Percentiles rank a stretch among this genome's conserved stretches.
Conservation (phyloP, 495 filamentous ascomycete species). For the Articulospora tetracladia region DNA sequence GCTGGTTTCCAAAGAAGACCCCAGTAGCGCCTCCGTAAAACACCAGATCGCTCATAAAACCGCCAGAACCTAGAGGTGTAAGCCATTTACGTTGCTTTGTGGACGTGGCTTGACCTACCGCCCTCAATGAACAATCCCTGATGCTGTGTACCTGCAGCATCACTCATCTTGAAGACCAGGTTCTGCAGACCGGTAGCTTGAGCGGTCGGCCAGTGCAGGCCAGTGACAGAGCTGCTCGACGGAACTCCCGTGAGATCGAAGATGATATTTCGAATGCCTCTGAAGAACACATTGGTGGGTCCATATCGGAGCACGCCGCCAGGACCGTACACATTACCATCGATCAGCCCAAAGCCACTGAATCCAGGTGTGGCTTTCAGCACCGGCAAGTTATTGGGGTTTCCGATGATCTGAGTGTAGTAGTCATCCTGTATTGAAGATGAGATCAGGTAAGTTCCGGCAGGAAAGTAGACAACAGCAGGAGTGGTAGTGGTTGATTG, state of each 20-base stretch:
- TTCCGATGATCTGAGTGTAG: slow-evolving; percentile 66
- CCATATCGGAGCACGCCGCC: slow-evolving; percentile 35
- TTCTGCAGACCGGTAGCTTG: slow-evolving; percentile 78
- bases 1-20: slow-evolving; percentile 68
- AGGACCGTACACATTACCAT: slow-evolving; percentile 64
- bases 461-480: slow-evolving; percentile 27
- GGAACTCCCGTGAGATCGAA: slow-evolving; percentile 67
- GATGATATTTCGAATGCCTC: slow-evolving; percentile 74
- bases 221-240: slow-evolving; percentile 9
- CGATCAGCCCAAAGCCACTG: slow-evolving; percentile 60
- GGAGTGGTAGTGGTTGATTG: slow-evolving; percentile 41
- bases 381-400: slow-evolving; percentile 59
- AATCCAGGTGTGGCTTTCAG: slow-evolving; percentile 65
- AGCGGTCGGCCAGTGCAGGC: slow-evolving; percentile 78
- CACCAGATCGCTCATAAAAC: slow-evolving; percentile 59
- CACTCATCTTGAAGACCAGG: slow-evolving; percentile 67
- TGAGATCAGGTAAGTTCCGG: slow-evolving; percentile 58
- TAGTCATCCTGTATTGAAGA: slow-evolving; percentile 57
- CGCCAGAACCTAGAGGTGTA: slow-evolving; percentile 55
- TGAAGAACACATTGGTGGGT: slow-evolving; percentile 71
- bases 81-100: not conserved
- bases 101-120: slow-evolving; percentile 35
- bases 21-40: slow-evolving; percentile 72
- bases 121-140: slow-evolving; percentile 74
- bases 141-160: slow-evolving; percentile 45